Base-by-base conservation (phyloP, 192 early-diverging fungal genomes). In the Coemansia sp. region DNA sequence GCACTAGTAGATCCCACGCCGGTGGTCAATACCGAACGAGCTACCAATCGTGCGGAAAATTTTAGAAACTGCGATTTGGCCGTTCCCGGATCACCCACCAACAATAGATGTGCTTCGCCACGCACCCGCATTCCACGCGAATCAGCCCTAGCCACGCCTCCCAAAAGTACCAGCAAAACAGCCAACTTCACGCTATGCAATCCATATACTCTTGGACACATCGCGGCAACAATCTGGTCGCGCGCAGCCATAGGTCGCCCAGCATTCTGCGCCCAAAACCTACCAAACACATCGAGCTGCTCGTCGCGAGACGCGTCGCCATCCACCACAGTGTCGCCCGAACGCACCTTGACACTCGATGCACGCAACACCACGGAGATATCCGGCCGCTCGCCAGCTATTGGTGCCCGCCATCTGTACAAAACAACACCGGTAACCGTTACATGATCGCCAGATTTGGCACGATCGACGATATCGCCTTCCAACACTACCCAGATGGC, bases 41-140 rank as follows among this genome's bases (percentile, higher is more conserved):
- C 87, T 30, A 83, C 77, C 5, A 92, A 64, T 16, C 77, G 67
- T 4, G 89, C 85, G 0, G 89, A 89, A 64, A 87, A 91, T 55
- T 89, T 87, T 40, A 93, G 76, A 64, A 93, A 91, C 80, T 93
- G 91, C 7, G 90, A 91, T 60, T 93, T 93, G 40, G 87, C 91
- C 40, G 80, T 88, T 33, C 91, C 91, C 30, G 91, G 91, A 62
- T 93, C 91, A 3, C 91, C 91, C 2, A 93, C 88, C 29, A 93
- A 73, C 51, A 93, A 75, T 38, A 93, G 32, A 67, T 93, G 91
- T 6, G 84, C 74, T 52, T 92, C 91, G 8, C 91, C 91, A 17
- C 91, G 80, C 14, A 89, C 85, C 36, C 85, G 86, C 42, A 89
- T 73, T 0, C 90, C 89, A 0, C 81, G 60, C 12, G 67, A 67